A percentile compares a stretch with the other conserved stretches of the same genome.
These are phyloP conservation scores for Prototheca stagnorum DNA, from an alignment of 163 green algal genomes.

Conservation along the genomic window DNA sequence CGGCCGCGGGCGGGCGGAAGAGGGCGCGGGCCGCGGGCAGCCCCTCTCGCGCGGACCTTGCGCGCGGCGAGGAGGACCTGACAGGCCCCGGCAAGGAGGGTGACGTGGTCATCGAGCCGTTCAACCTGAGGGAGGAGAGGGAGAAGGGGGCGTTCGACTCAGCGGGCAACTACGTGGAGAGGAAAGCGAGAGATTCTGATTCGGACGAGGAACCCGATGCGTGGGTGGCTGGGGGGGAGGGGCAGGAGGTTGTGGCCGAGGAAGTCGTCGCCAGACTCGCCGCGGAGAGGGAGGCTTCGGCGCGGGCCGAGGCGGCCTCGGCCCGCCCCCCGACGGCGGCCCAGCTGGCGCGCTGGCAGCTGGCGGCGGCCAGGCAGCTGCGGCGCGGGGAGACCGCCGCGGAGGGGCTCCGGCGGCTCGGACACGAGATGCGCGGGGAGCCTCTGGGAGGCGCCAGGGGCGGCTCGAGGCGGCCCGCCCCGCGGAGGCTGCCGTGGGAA, in stretches of 20 bases:
- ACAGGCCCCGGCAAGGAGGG: conserved; percentile 30
- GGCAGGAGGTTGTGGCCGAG: conserved; percentile 30
- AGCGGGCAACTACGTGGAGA: conserved; percentile 52
- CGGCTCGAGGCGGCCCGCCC: background rate
- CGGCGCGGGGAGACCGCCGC: conserved; percentile 41
- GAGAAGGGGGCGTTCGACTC: conserved; percentile 55
- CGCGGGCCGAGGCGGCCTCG: too few species aligned
- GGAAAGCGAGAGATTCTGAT: conserved; percentile 4
- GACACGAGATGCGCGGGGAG: conserved; percentile 4
- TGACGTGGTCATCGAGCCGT: conserved; percentile 32
- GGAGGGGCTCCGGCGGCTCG: conserved; percentile 38
- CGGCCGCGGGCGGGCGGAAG: conserved; percentile 22
- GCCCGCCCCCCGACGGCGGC: conserved; percentile 18
- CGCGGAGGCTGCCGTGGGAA: conserved; percentile 12
- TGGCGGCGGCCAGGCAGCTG: conserved; percentile 28
- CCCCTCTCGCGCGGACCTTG: conserved; percentile 20
- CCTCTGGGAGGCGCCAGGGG: background rate
- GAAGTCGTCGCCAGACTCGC: conserved; percentile 27
- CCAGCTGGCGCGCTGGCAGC: conserved; percentile 31
- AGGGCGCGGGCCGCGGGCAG: too few species aligned
- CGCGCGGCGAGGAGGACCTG: conserved; percentile 35
- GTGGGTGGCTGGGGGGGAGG: conserved; percentile 47
- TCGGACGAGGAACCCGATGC: conserved; percentile 40
- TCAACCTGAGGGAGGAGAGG: conserved; percentile 49
- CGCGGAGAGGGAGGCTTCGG: conserved; percentile 17